Evolutionary conservation across 306 rosid species (phyloP), one percentile per base, ranked within the genome.

Genomic region (Glycyrrhiza uralensis): DNA sequence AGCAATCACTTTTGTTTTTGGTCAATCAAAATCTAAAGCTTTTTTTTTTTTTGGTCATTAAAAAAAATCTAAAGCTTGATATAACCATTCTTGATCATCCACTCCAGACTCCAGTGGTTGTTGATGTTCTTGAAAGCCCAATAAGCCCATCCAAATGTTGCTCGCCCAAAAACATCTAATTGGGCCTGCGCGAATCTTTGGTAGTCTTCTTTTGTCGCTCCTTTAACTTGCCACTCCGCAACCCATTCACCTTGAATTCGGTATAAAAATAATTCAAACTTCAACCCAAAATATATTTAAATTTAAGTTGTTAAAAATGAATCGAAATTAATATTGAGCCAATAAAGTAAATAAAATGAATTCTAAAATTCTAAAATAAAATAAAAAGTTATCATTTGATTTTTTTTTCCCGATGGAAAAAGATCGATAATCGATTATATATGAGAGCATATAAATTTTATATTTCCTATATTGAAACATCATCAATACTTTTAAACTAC

Each of bases 91-190:
- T 76, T 73, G 45, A 89, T 82, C 88, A 82, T 86, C 95, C 95
- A 89, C 54, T 89, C 68, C 2, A 89, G 67, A 71, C 87, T 89
- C 89, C 89, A 89, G 51, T 79, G 82, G 5, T 54, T 78, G 4
- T 80, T 79, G 19, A 80, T 88, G 26, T 86, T 86, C 55, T 77
- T 82, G 10, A 86, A 83, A 38, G 88, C 52, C 91, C 95, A 89
- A 4, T 89, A 89, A 76, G 89, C 85, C 95, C 95, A 89, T 3
- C 91, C 95, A 79, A 86, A 86, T 20, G 86, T 78, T 28, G 91
- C 89, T 79, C 76, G 42, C 24, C 76, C 85, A 66, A 44, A 89
- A n/a, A 89, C 84, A 8, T 76, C 79, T 23, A 86, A 39, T 45
- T 86, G 91, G 56, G 91, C 91, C 17, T 73, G 6, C 1, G 77